Conservation (phyloP, 2,329 filamentous ascomycete species). For the Alternaria ventricosa region DNA sequence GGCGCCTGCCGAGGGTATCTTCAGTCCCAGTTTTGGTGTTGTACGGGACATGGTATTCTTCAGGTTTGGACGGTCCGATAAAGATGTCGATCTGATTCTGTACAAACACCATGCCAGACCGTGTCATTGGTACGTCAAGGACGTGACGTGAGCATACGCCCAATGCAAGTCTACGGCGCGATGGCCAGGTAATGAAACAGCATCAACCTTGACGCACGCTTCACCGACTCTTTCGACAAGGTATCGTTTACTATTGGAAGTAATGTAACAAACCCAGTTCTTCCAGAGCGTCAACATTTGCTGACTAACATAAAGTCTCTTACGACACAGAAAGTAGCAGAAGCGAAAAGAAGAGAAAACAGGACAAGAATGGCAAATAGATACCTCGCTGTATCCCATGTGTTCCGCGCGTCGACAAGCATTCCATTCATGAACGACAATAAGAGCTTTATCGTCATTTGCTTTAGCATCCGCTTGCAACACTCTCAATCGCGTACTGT, state of each 20-base stretch:
- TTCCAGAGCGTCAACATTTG: neutral
- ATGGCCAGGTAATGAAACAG: neutral
- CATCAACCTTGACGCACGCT: neutral
- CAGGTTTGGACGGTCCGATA: neutral
- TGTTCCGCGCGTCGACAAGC: neutral
- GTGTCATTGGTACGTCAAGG: neutral
- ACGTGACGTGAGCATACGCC: neutral
- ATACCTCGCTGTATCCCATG: neutral
- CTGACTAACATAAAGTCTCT: neutral
- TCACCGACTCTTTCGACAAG: neutral
- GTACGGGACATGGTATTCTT: neutral
- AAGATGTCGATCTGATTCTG: neutral
- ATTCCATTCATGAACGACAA: neutral
- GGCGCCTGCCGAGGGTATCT: neutral
- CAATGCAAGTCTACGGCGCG: neutral
- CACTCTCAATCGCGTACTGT: neutral
- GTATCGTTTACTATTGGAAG: neutral
- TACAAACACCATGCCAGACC: neutral
- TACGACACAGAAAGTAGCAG: neutral
- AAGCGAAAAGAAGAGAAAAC: neutral
- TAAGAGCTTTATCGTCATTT: neutral
- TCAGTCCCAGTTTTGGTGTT: constrained; percentile 52
- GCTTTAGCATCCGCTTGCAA: neutral
- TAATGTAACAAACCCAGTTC: neutral
- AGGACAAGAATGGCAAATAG: neutral